These are phyloP conservation scores for Cyclotella baltica DNA, from an alignment of 108 stramenopile genomes.

Conservation along the genomic window DNA sequence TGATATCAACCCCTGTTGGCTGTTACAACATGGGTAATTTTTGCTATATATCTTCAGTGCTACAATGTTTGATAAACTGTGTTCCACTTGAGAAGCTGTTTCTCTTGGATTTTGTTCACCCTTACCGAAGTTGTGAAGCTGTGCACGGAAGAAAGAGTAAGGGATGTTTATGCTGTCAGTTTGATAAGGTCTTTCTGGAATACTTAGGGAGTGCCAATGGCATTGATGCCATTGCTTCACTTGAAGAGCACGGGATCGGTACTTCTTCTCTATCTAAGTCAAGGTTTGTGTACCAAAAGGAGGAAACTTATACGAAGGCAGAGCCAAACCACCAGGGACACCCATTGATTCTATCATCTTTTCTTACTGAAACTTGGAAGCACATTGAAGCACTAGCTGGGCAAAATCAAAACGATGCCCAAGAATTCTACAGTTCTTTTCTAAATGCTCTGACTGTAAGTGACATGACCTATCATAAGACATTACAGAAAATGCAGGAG, in stretches of 20 bases:
- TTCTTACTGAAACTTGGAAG: slow-evolving; percentile 88
- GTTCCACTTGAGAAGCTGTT: slow-evolving; percentile 72
- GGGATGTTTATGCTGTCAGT: slow-evolving; percentile 73
- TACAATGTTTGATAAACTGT: slow-evolving; percentile 86
- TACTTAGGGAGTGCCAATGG: slow-evolving; percentile 74
- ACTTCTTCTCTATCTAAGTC: neutral
- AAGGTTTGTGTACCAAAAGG: slow-evolving; percentile 24
- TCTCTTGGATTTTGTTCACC: slow-evolving; percentile 61
- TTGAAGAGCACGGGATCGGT: slow-evolving; percentile 22
- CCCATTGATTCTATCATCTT: slow-evolving; percentile 84
- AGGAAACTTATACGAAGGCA: slow-evolving; percentile 1
- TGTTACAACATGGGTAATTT: slow-evolving; percentile 92
- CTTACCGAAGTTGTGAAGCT: slow-evolving; percentile 53
- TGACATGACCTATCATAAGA: slow-evolving; percentile 29
- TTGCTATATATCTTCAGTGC: slow-evolving; percentile 84
- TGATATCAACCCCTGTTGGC: slow-evolving; percentile 72
- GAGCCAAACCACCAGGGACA: slow-evolving; percentile 51
- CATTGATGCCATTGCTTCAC: slow-evolving; percentile 55
- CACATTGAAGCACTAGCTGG: slow-evolving; percentile 76
- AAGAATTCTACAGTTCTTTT: slow-evolving; percentile 90
- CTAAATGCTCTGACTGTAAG: slow-evolving; percentile 69
- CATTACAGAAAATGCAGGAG: slow-evolving; percentile 19
- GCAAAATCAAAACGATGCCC: slow-evolving; percentile 91
- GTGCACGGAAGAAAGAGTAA: slow-evolving; percentile 45
- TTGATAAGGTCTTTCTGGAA: slow-evolving; percentile 75